Evolutionary conservation across 768 basidiomycete genomes (phyloP), one percentile per base, ranked within the genome.

Genomic region (Kwoniella sp.): DNA sequence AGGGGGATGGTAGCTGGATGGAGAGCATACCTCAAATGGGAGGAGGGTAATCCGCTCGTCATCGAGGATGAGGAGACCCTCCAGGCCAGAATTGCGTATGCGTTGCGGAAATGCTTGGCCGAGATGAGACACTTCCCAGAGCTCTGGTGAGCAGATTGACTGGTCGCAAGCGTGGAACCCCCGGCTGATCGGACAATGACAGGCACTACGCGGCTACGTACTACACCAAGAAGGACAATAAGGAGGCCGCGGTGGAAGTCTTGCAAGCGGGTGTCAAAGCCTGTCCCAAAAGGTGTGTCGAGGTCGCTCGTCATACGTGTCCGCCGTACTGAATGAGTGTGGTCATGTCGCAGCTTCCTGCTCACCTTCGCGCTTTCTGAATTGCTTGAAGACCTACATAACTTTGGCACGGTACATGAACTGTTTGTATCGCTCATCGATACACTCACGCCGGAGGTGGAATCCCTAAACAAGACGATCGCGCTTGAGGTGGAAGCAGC

Each of bases 121-220:
- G 82, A 88, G 52, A 88, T 96, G 88, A 79, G 93, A 36, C 98
- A 88, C 76, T 95, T 87, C 72, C 84, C 88, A 3, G 95, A 99
- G 74, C 84, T 96, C 50, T 96, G 93, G 95, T 89, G 59, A 41
- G 79, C 42, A n/a, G 27, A 29, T 33, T 20, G 6, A 8, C 31
- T 15, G 36, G 20, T 39, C 33, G 19, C 26, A 12, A 12, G n/a
- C 22, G 19, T 20, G 26, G 33, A 17, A 26, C 11, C 37, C 25
- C 7, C 14, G n/a, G 33, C 52, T 50, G 45, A 51, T 26, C 19
- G 26, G 22, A 5, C 23, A 26, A 12, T 1, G 12, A 14, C 59
- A 93, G 89, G 88, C 91, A 86, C 71, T 88, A 92, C 83, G 88
- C 89, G 3, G 89, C 86, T 62, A 81, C 79, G 20, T 93, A 88